Evolutionary conservation across 2,329 filamentous ascomycete species (phyloP), one percentile per base, ranked within the genome.

Genomic region (Neopestalotiopsis clavispora): DNA sequence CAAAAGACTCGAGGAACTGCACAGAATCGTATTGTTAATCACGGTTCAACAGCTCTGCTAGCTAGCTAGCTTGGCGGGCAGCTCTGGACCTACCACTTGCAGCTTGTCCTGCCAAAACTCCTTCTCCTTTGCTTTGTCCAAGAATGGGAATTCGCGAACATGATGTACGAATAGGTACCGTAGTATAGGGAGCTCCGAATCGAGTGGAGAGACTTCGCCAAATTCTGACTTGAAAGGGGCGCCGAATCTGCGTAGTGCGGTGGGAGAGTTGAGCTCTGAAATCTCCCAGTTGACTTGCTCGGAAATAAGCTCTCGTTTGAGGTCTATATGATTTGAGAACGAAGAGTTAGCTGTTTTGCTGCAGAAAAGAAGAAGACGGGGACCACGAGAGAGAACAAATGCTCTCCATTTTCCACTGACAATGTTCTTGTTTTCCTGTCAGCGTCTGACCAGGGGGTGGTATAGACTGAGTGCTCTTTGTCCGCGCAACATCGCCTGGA

Each of bases 51-150:
- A 63, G 57, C n/a, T 13, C 30, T 59, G 10, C 57, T 59, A 3
- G 14, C 20, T 56, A 28, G 23, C 57, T 10, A 9, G 23, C 23
- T 28, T 28, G 23, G 23, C 4, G 28, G 10, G 12, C 12, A 14
- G 4, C 5, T 17, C 14, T 59, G 57, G n/a, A 90, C 92, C 74
- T 83, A 97, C 94, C 78, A 95, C 89, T 84, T 99, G 96, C 70
- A 99, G 85, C 80, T 97, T 98, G 79, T 98, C 94, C 83, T 99
- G 96, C 96, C 96, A 99, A 77, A 99, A 99, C 82, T 99, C 96
- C 87, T 98, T 97, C 87, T 99, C 96, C 77, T 90, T 92, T 28
- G 96, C 96, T 85, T 97, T 94, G 81, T 99, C 94, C 72, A 99
- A 88, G 78, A 99, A 99, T 1, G 96, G 96, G 76, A 99, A 99